Evolutionary conservation across 352 stramenopile species (phyloP).

Genomic region (Globisporangium yorkense): DNA sequence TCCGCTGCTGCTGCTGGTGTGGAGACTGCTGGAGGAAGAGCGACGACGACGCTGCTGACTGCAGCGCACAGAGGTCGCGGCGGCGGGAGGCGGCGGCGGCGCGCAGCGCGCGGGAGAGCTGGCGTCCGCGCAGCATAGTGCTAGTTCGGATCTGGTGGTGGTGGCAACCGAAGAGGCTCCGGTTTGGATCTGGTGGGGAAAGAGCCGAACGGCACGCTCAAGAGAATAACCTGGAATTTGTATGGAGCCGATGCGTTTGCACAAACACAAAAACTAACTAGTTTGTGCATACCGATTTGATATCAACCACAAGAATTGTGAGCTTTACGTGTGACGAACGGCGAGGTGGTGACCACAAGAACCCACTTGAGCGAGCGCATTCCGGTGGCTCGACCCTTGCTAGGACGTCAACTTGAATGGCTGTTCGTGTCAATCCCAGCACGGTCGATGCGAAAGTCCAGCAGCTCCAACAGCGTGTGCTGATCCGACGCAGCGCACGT

Average conservation of each 20-base stretch:
- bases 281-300: no score
- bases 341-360: no score
- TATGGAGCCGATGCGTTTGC: background rate
- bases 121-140: constrained; percentile 37
- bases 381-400: no score
- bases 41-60: background rate
- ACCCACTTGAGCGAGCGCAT: no score
- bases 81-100: constrained; percentile 14
- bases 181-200: background rate
- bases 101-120: constrained; percentile 37
- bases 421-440: no score
- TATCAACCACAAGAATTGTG: no score
- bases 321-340: no score
- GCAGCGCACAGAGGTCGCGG: constrained; percentile 1
- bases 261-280: background rate
- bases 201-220: background rate
- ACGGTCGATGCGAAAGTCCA: constrained; percentile 13
- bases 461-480: constrained; percentile 26
- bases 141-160: constrained; percentile 24
- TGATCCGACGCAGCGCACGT: constrained; percentile 16
- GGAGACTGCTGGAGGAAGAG: background rate
- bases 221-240: constrained; percentile 10
- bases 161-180: background rate
- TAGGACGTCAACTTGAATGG: no score
- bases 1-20: constrained; percentile 11